A percentile compares a stretch with the other conserved stretches of the same genome.
These are phyloP conservation scores for Hortiboletus campestris DNA, from an alignment of 768 basidiomycete species.

Conservation along the genomic window DNA sequence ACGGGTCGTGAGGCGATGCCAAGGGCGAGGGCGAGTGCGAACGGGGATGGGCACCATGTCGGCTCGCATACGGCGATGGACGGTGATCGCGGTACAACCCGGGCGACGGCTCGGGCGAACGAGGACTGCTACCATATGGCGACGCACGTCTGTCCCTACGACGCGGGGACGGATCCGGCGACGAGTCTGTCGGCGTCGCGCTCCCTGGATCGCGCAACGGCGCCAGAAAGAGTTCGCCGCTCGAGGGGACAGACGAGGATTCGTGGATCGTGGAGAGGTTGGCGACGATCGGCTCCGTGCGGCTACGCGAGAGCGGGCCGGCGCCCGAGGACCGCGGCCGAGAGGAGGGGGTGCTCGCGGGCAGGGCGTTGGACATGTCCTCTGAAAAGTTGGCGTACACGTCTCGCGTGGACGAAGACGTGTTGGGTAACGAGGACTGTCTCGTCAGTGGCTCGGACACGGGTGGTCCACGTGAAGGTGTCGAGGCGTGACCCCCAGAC, in stretches of 20 bases:
- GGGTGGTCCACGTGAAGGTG: constrained; percentile 19
- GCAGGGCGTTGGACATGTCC: constrained; percentile 23
- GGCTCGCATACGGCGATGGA: constrained; percentile 20
- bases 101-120: constrained; percentile 29
- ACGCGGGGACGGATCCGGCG: constrained; percentile 29
- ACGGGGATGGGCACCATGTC: constrained; percentile 3
- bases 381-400: constrained; percentile 27
- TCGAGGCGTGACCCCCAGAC: constrained; percentile 11
- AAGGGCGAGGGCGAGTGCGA: constrained; percentile 16
- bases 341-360: constrained; percentile 18
- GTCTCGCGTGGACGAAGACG: constrained; percentile 19
- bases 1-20: constrained; percentile 13
- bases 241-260: constrained; percentile 18
- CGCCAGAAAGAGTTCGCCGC: constrained; percentile 26
- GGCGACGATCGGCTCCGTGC: constrained; percentile 28
- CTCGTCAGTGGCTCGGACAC: constrained; percentile 21
- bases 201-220: constrained; percentile 20
- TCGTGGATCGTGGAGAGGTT: constrained; percentile 31
- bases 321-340: constrained; percentile 11
- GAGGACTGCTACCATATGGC: constrained; percentile 18
- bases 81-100: constrained; percentile 24
- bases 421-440: constrained; percentile 27
- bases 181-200: constrained; percentile 20
- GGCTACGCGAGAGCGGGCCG: constrained; percentile 23
- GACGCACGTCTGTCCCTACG: constrained; percentile 23